Evolutionary conservation across 1,284 basidiomycete genomes (phyloP).

Genomic region (Apiotrichum mycotoxinovorans): DNA sequence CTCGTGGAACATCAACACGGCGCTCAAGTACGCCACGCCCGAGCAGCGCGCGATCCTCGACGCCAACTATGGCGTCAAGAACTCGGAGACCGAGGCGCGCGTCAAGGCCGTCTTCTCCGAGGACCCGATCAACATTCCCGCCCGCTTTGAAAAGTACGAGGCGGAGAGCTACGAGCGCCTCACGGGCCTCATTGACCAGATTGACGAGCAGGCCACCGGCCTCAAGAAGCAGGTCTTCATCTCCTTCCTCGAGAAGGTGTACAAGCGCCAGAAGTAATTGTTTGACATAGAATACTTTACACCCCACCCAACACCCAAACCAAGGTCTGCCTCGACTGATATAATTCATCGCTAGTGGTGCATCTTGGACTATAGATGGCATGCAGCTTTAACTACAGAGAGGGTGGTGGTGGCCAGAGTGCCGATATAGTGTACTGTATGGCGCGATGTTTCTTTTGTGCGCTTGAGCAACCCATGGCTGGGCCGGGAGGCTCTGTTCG

Average conservation of each 20-base stretch:
- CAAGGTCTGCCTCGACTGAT: not conserved
- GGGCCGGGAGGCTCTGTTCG: no score
- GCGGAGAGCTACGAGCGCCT: slow-evolving; percentile 66
- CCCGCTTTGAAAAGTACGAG: slow-evolving; percentile 74
- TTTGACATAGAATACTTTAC: not conserved
- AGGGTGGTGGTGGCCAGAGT: no score
- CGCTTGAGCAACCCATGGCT: no score
- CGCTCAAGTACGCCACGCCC: slow-evolving; percentile 65
- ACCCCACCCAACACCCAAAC: not conserved
- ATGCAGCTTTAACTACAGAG: not conserved
- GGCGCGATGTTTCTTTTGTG: no score
- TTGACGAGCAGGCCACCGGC: slow-evolving; percentile 62
- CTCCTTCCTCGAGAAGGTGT: slow-evolving; percentile 84
- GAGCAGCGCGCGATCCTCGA: slow-evolving; percentile 59
- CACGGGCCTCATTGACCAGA: slow-evolving; percentile 62
- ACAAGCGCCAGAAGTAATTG: slow-evolving; percentile 74
- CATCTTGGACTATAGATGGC: not conserved
- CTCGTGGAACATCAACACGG: slow-evolving; percentile 92
- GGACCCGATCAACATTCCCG: slow-evolving; percentile 65
- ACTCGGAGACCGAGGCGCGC: slow-evolving; percentile 59
- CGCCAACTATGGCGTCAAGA: slow-evolving; percentile 84
- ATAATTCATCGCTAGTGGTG: not conserved
- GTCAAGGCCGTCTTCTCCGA: slow-evolving; percentile 70
- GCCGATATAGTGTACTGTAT: no score
- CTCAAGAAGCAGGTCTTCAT: slow-evolving; percentile 78